Percentiles rank a stretch among this genome's conserved stretches.
These are phyloP conservation scores for Neofusicoccum laricinum DNA, from an alignment of 2,329 filamentous ascomycete species.

Conservation along the genomic window DNA sequence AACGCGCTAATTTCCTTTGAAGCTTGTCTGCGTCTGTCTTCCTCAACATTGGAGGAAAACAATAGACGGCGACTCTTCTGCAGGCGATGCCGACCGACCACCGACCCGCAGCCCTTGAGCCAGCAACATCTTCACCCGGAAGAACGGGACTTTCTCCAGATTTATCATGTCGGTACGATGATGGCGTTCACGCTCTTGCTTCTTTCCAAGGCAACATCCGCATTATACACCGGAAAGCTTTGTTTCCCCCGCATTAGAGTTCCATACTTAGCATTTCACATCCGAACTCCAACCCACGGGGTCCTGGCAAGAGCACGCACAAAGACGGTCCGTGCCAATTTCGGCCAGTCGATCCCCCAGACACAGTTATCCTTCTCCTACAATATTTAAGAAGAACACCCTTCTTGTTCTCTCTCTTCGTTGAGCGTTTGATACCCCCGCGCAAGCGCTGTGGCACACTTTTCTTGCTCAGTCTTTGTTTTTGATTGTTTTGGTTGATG, in stretches of 20 bases:
- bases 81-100: background rate
- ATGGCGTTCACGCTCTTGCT: constrained; percentile 15
- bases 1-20: constrained; percentile 3
- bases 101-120: constrained; percentile 5
- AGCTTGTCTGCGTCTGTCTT: constrained; percentile 86
- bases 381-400: background rate
- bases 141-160: background rate
- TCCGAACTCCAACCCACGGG: background rate
- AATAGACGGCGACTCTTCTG: constrained; percentile 71
- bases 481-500: background rate
- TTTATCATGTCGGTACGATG: constrained; percentile 14
- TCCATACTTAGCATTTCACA: background rate
- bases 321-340: background rate
- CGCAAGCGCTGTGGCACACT: background rate
- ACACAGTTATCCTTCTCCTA: background rate
- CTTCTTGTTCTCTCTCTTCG: background rate
- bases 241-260: background rate
- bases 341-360: background rate
- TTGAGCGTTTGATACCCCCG: constrained; percentile 12
- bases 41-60: constrained; percentile 97
- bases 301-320: background rate
- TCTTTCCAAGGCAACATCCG: background rate
- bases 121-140: background rate
- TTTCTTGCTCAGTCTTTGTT: background rate
- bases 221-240: background rate